Base-by-base conservation (phyloP, 306 rosid genomes). In the Trifolium repens region DNA sequence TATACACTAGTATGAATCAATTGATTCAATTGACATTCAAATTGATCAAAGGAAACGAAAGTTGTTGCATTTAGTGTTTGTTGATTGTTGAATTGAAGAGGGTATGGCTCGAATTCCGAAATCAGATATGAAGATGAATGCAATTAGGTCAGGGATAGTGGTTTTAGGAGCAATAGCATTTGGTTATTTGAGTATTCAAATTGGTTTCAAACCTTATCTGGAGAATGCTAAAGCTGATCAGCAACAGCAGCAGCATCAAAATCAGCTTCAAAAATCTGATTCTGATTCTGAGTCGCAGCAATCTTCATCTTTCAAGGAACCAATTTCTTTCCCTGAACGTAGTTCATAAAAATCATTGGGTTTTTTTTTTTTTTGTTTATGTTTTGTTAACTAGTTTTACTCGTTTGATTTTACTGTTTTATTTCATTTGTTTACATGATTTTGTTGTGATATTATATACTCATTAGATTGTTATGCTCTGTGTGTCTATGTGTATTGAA, bases 121-220 rank as follows among this genome's bases (percentile, higher is more conserved):
- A 63, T 69, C 87, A 70, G 84, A 81, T 76, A 62, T 78, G 94
- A 88, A 69, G 84, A 67, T 76, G 91, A 94, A 91, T 52, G 93
- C 94, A 62, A 72, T 87, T 66, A 85, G 97, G 82, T 94, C 97
- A 30, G 89, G 85, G 22, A 74, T 94, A 54, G 97, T 94, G 78
- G 97, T 94, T 71, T n/a, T 94, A 32, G 97, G 98, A 80, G 86
- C 97, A 14, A 14, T 91, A 63, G 96, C 94, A 8, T 94, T 94
- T 62, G 98, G 98, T 10, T 94, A 88, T 77, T 79, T 94, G 13
- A 94, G 87, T 72, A 4, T 91, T 0, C 91, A 80, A 22, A 87
- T 94, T 35, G 97, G 90, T 9, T 88, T 91, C 84, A 90, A 88
- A 66, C 90, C 96, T 67, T 94, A 78, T 71, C 90, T 94, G 13